phyloP scores from a whole-genome alignment of 768 basidiomycete genomes.

The Leccinum imitatum region DNA sequence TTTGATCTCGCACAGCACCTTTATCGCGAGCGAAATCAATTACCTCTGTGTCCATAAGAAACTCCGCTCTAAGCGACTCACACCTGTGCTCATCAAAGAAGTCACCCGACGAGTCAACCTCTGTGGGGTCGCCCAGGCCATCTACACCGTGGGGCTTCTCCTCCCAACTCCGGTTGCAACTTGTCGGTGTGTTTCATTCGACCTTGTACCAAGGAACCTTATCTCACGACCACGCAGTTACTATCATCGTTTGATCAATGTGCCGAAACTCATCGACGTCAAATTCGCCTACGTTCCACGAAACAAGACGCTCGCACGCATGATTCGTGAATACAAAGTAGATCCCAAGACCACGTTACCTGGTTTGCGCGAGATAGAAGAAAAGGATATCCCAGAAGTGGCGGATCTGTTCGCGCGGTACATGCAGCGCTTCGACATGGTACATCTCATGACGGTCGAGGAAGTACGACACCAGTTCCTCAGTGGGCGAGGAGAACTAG shows the following conservation, averaged over 20 bases:
- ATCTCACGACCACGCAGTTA: constrained; percentile 52
- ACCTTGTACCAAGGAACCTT: background rate
- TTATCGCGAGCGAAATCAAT: constrained; percentile 89
- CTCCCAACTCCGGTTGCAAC: constrained; percentile 91
- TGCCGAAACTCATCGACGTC: constrained; percentile 88
- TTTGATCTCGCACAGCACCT: constrained; percentile 43
- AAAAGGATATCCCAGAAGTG: constrained; percentile 70
- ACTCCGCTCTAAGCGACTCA: constrained; percentile 88
- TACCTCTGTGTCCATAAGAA: constrained; percentile 98
- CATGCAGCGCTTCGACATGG: constrained; percentile 84
- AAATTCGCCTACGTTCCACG: constrained; percentile 88
- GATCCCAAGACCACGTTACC: constrained; percentile 48
- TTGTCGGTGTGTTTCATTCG: constrained; percentile 56
- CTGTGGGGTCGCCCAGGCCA: constrained; percentile 90
- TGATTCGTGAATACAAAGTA: constrained; percentile 76
- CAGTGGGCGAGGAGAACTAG: constrained; percentile 69
- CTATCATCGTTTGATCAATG: constrained; percentile 87
- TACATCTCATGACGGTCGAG: constrained; percentile 67
- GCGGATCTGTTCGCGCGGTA: constrained; percentile 70
- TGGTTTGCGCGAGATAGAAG: constrained; percentile 88
- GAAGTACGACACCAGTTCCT: constrained; percentile 88
- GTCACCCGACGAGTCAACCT: constrained; percentile 92
- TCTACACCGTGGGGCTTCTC: constrained; percentile 93
- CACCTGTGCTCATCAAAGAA: constrained; percentile 97
- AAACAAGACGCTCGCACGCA: constrained; percentile 86